These are phyloP conservation scores for Citrus sinensis DNA, from an alignment of 345 rosid genomes.

Conservation along the genomic window DNA sequence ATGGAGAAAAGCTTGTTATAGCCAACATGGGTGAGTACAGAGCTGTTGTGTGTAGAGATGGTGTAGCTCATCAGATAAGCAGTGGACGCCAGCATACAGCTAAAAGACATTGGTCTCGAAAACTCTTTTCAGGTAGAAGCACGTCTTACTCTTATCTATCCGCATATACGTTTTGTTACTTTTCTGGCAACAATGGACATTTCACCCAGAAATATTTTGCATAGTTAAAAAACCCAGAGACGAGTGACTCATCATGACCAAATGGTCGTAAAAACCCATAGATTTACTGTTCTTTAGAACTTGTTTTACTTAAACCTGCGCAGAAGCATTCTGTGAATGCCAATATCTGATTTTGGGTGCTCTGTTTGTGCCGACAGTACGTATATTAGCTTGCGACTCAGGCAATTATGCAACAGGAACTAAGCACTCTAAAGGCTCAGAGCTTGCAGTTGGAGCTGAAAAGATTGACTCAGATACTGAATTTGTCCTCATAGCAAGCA, in stretches of 20 bases:
- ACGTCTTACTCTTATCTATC: neutral
- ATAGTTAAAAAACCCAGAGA: neutral
- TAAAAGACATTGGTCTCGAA: slow-evolving; percentile 46
- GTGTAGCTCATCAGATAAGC: slow-evolving; percentile 54
- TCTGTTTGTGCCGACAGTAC: slow-evolving; percentile 6
- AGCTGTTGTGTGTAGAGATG: slow-evolving; percentile 60
- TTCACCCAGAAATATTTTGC: too few species aligned
- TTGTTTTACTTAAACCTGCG: neutral
- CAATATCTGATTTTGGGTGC: neutral
- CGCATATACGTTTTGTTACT: neutral
- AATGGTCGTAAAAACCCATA: neutral
- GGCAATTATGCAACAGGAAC: slow-evolving; percentile 18
- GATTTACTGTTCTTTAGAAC: neutral
- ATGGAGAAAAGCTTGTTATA: slow-evolving; percentile 62
- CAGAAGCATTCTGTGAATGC: neutral
- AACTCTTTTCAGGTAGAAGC: slow-evolving; percentile 38
- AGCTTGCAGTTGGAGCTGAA: slow-evolving; percentile 35
- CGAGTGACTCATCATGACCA: neutral
- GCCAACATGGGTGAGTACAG: slow-evolving; percentile 58
- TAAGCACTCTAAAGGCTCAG: slow-evolving; percentile 24
- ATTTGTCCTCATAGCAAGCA: slow-evolving; percentile 66
- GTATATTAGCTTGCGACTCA: slow-evolving; percentile 33
- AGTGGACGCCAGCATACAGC: slow-evolving; percentile 25
- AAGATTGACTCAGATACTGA: slow-evolving; percentile 49
- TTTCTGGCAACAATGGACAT: neutral